Evolutionary conservation across 305 asterid species (phyloP).

Genomic region (Solanum chacoense): DNA sequence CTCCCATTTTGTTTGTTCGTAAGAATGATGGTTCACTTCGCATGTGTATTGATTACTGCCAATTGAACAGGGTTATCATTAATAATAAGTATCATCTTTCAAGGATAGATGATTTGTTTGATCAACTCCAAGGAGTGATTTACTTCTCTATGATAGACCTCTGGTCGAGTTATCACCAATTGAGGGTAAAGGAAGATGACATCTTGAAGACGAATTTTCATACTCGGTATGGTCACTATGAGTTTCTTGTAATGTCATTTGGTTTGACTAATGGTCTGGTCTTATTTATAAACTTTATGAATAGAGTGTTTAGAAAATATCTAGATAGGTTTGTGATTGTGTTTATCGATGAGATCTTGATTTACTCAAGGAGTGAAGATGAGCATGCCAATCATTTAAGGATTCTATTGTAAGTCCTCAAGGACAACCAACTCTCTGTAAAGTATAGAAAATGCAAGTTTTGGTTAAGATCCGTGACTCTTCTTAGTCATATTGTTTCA

Average conservation of each 20-base stretch:
- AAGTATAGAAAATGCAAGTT: background rate
- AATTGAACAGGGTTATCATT: background rate
- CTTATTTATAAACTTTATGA: background rate
- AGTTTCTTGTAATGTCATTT: background rate
- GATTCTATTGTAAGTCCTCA: background rate
- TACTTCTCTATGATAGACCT: background rate
- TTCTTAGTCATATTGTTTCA: background rate
- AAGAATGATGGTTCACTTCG: background rate
- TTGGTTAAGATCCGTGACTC: background rate
- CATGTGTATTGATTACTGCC: background rate
- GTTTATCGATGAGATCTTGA: background rate
- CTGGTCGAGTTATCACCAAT: background rate
- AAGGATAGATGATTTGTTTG: background rate
- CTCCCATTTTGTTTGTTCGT: background rate
- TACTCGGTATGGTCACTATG: background rate
- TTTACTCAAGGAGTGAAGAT: background rate
- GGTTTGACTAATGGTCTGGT: background rate
- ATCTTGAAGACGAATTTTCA: too few relatives aligned
- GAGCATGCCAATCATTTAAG: background rate
- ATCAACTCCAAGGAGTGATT: background rate
- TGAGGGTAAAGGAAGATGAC: background rate
- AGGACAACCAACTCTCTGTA: background rate
- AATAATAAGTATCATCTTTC: background rate
- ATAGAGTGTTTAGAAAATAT: background rate
- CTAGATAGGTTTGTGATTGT: too few relatives aligned